These are phyloP conservation scores for Blepharisma japonicum DNA, from an alignment of 73 alveolate species.

Conservation along the genomic window DNA sequence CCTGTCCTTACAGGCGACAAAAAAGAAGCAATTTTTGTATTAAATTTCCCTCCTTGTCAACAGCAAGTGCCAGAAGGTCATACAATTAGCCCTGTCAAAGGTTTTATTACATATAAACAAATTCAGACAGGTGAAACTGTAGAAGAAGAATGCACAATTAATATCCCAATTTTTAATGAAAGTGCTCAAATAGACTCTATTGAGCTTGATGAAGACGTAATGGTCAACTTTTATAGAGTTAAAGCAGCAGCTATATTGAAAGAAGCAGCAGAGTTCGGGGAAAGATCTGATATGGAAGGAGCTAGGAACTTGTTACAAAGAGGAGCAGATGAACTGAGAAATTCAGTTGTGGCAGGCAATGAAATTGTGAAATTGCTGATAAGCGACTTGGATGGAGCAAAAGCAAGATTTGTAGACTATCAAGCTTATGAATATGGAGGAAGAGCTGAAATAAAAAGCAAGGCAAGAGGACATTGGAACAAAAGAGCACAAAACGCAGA, in stretches of 20 bases:
- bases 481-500: constrained; percentile 10
- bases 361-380: background rate
- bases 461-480: background rate
- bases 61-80: constrained; percentile 15
- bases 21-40: constrained; percentile 43
- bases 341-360: background rate
- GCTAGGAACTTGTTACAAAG: background rate
- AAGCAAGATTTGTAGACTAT: background rate
- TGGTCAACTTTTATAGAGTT: constrained; percentile 41
- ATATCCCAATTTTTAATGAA: constrained; percentile 33
- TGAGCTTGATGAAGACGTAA: constrained; percentile 42
- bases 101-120: constrained; percentile 18
- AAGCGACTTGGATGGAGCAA: background rate
- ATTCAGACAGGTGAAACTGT: constrained; percentile 28
- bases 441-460: background rate
- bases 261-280: constrained; percentile 33
- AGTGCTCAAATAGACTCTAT: constrained; percentile 28
- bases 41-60: constrained; percentile 30
- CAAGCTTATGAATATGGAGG: constrained; percentile 15
- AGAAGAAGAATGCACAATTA: constrained; percentile 5
- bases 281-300: background rate
- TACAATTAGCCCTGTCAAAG: constrained; percentile 31
- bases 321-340: constrained; percentile 2
- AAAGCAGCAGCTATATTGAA: constrained; percentile 38
- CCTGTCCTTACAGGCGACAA: constrained; percentile 30